Conservation (phyloP, 176 grass and related monocot species). For the Eleusine coracana region DNA sequence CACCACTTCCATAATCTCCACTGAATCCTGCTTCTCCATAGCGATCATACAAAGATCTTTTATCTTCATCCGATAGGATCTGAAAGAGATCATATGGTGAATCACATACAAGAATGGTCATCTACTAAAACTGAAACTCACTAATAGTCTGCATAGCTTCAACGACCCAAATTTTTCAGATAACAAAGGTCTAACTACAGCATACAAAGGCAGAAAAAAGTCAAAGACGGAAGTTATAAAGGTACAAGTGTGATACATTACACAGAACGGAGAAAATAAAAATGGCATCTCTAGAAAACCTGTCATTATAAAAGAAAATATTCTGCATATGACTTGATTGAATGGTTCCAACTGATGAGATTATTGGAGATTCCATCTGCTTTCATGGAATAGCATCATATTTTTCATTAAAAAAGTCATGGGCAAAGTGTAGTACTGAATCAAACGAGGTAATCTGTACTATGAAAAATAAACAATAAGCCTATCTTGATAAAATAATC, state of each 20-base stretch:
- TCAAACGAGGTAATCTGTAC: neutral
- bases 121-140: constrained; percentile 14
- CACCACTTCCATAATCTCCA: constrained; percentile 46
- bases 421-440: neutral
- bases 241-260: neutral
- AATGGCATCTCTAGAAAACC: neutral
- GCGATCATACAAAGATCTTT: constrained; percentile 83
- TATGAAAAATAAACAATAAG: constrained; percentile 6
- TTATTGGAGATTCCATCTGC: neutral
- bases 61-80: constrained; percentile 86
- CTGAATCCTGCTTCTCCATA: constrained; percentile 67
- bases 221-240: neutral
- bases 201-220: neutral
- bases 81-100: constrained; percentile 38
- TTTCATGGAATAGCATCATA: neutral
- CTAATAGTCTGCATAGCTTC: neutral
- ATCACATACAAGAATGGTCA: constrained; percentile 27
- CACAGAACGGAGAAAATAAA: neutral
- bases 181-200: neutral
- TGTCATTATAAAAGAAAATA: neutral
- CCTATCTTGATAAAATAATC: neutral
- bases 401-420: neutral
- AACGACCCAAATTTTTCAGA: neutral
- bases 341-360: neutral
- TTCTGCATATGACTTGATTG: neutral